A percentile compares a stretch with the other conserved stretches of the same genome.
These are phyloP conservation scores for Punica granatum DNA, from an alignment of 345 rosid genomes.

Conservation along the genomic window DNA sequence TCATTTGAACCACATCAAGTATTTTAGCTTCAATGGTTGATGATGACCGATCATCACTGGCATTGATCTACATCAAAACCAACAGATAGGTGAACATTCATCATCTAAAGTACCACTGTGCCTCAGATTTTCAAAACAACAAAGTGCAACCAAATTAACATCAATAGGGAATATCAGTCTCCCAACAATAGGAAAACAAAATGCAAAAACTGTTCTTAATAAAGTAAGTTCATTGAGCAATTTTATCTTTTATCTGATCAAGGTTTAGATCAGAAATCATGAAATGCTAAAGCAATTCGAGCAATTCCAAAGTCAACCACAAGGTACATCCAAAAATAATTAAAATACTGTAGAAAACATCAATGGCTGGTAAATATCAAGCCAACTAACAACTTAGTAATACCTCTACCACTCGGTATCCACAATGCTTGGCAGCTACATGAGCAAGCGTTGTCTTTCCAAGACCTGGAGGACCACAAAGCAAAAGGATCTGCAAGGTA, in stretches of 20 bases:
- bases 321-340: background rate
- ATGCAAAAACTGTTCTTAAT: no score
- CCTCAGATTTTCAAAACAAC: background rate
- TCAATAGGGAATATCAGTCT: background rate
- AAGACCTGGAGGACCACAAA: constrained; percentile 98
- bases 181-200: no score
- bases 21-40: constrained; percentile 81
- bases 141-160: no score
- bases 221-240: background rate
- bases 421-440: constrained; percentile 97
- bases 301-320: background rate
- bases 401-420: constrained; percentile 95
- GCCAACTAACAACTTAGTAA: constrained; percentile 10
- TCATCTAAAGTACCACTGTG: background rate
- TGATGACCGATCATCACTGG: constrained; percentile 93
- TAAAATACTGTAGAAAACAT: background rate
- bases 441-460: constrained; percentile 99
- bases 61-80: constrained; percentile 58
- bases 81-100: constrained; percentile 5
- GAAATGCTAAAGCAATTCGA: background rate
- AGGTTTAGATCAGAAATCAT: background rate
- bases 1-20: constrained; percentile 96
- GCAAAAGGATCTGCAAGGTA: constrained; percentile 74
- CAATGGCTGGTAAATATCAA: background rate
- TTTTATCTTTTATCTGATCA: background rate